A percentile compares a stretch with the other conserved stretches of the same genome.
Evolutionary conservation across 805 yeast genomes (phyloP).

Genomic region (Starmerella sp.): DNA sequence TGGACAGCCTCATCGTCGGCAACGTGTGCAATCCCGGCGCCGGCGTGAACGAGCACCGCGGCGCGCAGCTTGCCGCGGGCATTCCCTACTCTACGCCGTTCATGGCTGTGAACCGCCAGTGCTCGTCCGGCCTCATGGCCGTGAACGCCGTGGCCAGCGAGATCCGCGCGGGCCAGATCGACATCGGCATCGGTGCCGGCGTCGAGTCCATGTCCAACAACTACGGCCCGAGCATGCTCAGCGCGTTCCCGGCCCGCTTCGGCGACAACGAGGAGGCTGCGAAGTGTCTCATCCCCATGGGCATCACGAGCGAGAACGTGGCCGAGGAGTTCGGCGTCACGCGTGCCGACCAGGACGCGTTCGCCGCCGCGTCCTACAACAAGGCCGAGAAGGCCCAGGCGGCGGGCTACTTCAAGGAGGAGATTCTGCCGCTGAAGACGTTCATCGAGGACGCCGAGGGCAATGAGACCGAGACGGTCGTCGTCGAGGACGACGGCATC

Average conservation of each 20-base stretch:
- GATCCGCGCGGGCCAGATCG: conserved; percentile 78
- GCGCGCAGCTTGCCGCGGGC: conserved; percentile 85
- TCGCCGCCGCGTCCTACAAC: conserved; percentile 76
- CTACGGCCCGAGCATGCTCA: conserved; percentile 71
- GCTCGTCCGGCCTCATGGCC: conserved; percentile 89
- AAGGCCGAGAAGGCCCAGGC: conserved; percentile 72
- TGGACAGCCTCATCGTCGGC: conserved; percentile 83
- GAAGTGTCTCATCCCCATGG: conserved; percentile 90
- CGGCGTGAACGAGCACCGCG: conserved; percentile 90
- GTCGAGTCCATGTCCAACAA: conserved; percentile 88
- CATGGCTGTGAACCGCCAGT: conserved; percentile 80
- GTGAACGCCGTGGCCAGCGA: conserved; percentile 82
- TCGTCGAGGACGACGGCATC: conserved; percentile 79
- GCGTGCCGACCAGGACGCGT: conserved; percentile 70
- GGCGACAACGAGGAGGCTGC: conserved; percentile 39
- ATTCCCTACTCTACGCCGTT: conserved; percentile 72
- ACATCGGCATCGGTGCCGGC: conserved; percentile 83
- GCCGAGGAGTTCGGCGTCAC: conserved; percentile 53
- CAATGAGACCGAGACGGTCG: conserved; percentile 41
- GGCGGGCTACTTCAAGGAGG: conserved; percentile 70
- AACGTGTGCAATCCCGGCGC: conserved; percentile 88
- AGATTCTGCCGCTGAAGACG: conserved; percentile 71
- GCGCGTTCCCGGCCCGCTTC: conserved; percentile 41
- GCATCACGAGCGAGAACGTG: conserved; percentile 87
- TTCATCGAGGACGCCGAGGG: conserved; percentile 47